phyloP scores from a whole-genome alignment of 495 filamentous ascomycete genomes.

The Extremus antarcticus region DNA sequence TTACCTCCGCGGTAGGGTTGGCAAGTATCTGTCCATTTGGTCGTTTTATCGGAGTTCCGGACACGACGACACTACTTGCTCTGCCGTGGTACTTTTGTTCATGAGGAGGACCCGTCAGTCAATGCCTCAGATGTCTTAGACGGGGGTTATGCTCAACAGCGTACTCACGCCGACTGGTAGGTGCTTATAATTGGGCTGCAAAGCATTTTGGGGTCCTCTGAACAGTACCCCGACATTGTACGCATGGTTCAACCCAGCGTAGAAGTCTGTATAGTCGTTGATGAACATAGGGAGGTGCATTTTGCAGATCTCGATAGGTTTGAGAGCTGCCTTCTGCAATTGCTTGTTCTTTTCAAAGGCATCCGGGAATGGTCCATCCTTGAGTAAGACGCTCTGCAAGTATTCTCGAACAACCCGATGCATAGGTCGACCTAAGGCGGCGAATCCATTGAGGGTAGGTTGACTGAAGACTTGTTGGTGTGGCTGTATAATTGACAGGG shows the following conservation, averaged over 20 bases:
- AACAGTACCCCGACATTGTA: constrained; percentile 71
- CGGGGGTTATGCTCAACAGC: too few species aligned
- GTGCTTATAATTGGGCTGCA: constrained; percentile 85
- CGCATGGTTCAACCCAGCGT: constrained; percentile 83
- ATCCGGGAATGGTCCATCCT: constrained; percentile 47
- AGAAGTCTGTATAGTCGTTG: constrained; percentile 97
- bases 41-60: constrained; percentile 46
- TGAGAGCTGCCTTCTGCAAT: constrained; percentile 43
- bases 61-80: constrained; percentile 32
- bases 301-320: constrained; percentile 47
- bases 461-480: constrained; percentile 54
- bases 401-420: constrained; percentile 63
- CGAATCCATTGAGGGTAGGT: constrained; percentile 71
- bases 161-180: constrained; percentile 79
- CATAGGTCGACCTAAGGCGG: constrained; percentile 58
- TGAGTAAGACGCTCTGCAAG: constrained; percentile 59
- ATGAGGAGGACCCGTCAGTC: too few species aligned
- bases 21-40: constrained; percentile 74
- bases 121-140: too few species aligned
- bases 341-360: constrained; percentile 46
- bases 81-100: constrained; percentile 46
- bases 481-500: constrained; percentile 46
- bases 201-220: constrained; percentile 65
- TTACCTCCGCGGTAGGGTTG: constrained; percentile 50
- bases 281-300: constrained; percentile 78